Evolutionary conservation across 2,329 filamentous ascomycete genomes (phyloP), one percentile per base, ranked within the genome.

Genomic region (Epichloe brachyelytri): DNA sequence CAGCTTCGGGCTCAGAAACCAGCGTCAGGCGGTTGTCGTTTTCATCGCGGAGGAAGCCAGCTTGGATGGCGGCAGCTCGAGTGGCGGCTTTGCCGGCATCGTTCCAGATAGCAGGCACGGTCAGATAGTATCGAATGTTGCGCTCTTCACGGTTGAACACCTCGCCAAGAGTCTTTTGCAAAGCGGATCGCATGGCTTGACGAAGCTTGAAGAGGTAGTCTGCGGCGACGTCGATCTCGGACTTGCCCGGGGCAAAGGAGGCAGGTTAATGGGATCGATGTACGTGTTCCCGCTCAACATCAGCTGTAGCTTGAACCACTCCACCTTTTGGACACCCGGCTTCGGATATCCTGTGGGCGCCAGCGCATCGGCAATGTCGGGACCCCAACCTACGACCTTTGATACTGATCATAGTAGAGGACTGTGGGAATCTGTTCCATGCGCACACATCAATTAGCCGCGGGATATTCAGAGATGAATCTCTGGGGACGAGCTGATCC

Each of bases 271-370:
- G 55, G 93, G 93, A 68, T 97, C 93, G 65, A 97, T 97, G 69
- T 97, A 97, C 43, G 93, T 97, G 76, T 97, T 97, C 56, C 93
- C 93, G 54, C 89, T 96, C 56, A 96, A 79, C 93, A 97, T 97
- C 52, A 98, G 82, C 73, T 98, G 93, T 59, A 98, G 79, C 76
- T 97, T 97, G 79, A 98, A 97, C 93, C 93, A 98, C 73, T 97
- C 93, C 22, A 97, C 91, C 74, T 97, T 97, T 70, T 97, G 93
- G 59, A 98, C 91, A 57, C 91, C 91, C 36, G 88, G 88, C 75
- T 97, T 97, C 59, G 93, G 93, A 68, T 97, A 97, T 56, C 93
- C 93, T 40, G 93, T 97, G 33, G 93, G 93, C 49, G 93, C 91
- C 57, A 97, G 79, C 57, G 93, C 93, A 71, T 97, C 91, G 54